phyloP scores from a whole-genome alignment of 306 rosid species.

The Nissolia schottii region DNA sequence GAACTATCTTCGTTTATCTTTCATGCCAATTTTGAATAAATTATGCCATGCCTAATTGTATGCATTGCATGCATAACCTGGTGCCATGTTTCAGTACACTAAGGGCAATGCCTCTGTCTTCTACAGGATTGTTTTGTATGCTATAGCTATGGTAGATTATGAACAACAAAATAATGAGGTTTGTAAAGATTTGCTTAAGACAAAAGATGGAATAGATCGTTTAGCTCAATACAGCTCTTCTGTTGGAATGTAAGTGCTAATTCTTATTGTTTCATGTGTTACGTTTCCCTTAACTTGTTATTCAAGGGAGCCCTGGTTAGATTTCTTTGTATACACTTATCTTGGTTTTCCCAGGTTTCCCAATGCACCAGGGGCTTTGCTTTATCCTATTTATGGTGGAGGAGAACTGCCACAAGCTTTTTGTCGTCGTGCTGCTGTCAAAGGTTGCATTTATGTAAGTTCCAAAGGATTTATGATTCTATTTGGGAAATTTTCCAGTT shows the following conservation, averaged over 20 bases:
- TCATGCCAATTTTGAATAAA: constrained; percentile 1
- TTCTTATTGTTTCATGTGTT: neutral
- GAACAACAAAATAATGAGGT: constrained; percentile 58
- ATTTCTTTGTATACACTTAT: neutral
- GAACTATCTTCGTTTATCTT: neutral
- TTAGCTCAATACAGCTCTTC: constrained; percentile 74
- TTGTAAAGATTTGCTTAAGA: constrained; percentile 54
- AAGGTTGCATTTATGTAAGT: constrained; percentile 92
- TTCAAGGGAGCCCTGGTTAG: neutral
- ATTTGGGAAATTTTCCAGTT: neutral
- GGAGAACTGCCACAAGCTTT: constrained; percentile 90
- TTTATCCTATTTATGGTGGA: constrained; percentile 84
- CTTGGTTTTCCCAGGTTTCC: constrained; percentile 49
- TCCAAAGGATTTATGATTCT: constrained; percentile 13
- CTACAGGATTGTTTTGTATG: constrained; percentile 77
- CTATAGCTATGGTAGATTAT: constrained; percentile 74
- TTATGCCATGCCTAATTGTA: neutral
- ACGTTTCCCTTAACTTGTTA: constrained; percentile 13
- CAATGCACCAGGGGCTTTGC: constrained; percentile 75
- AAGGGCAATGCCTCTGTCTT: neutral
- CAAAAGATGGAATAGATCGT: constrained; percentile 71
- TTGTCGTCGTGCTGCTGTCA: constrained; percentile 95
- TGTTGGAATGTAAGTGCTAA: constrained; percentile 66
- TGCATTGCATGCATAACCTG: neutral
- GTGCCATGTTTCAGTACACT: neutral